Evolutionary conservation across 139 green algal species (phyloP).

Genomic region (Spirogloea muscicola): DNA sequence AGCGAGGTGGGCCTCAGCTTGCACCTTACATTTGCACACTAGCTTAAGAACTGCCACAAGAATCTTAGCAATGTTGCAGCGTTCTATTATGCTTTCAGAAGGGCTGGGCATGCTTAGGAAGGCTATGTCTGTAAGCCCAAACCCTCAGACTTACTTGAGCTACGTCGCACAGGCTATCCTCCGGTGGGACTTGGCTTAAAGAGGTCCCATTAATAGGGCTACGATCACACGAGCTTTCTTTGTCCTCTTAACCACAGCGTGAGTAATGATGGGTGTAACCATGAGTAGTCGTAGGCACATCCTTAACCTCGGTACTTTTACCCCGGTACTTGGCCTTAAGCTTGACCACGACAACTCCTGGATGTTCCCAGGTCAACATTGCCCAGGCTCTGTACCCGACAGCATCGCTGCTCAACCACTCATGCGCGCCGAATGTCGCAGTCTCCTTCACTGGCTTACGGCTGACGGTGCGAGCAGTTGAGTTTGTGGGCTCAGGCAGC

Average conservation of each 20-base stretch:
- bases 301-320: no score
- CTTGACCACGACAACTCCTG: not conserved
- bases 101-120: no score
- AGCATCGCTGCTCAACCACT: slow-evolving; percentile 22
- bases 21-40: not conserved
- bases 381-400: slow-evolving; percentile 6
- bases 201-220: no score
- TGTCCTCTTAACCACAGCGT: not conserved
- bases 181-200: no score
- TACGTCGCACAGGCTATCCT: no score
- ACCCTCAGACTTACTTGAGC: no score
- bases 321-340: not conserved
- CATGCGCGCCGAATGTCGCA: slow-evolving; percentile 1
- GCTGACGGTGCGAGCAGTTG: not conserved
- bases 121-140: no score
- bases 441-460: not conserved
- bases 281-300: not conserved
- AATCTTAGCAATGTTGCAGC: not conserved
- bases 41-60: not conserved
- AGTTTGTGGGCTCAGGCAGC: not conserved
- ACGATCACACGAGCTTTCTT: not conserved
- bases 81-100: not conserved
- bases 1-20: not conserved
- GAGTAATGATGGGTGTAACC: not conserved
- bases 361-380: not conserved